phyloP scores from a whole-genome alignment of 2,329 filamentous ascomycete genomes.

The Teratosphaeria pseudoeucalypti region DNA sequence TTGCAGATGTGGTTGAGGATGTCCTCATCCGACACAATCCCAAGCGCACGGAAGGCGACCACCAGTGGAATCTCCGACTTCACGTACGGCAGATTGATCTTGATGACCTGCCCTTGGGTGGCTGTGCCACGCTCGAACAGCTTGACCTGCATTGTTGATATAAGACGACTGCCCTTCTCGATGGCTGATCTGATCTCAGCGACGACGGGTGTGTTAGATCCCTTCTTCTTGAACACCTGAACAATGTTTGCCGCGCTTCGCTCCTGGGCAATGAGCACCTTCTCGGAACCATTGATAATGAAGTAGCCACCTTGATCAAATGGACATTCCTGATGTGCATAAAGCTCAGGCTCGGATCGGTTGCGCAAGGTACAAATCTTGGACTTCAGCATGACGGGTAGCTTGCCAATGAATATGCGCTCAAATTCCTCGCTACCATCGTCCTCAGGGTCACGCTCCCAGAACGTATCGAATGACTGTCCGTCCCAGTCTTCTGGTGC shows the following conservation, averaged over 20 bases:
- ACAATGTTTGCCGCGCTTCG: constrained; percentile 97
- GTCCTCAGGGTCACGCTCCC: constrained; percentile 28
- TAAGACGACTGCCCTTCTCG: constrained; percentile 88
- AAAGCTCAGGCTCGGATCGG: constrained; percentile 75
- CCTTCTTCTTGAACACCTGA: constrained; percentile 97
- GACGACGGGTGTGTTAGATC: constrained; percentile 84
- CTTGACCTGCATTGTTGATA: constrained; percentile 87
- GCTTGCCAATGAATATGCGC: constrained; percentile 83
- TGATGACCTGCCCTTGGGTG: constrained; percentile 82
- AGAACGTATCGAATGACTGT: constrained; percentile 36
- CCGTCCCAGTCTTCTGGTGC: constrained; percentile 27
- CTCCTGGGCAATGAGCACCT: constrained; percentile 95
- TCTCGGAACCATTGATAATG: constrained; percentile 97
- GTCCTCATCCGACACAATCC: constrained; percentile 93
- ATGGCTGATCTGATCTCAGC: constrained; percentile 94
- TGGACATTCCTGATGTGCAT: constrained; percentile 88
- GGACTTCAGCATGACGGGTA: constrained; percentile 97
- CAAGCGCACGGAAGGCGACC: constrained; percentile 89
- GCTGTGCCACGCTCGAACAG: constrained; percentile 49
- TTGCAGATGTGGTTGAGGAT: constrained; percentile 97
- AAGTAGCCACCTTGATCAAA: constrained; percentile 99
- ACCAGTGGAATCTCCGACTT: constrained; percentile 88
- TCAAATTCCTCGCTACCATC: constrained; percentile 43
- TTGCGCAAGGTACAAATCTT: constrained; percentile 85
- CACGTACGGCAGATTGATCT: constrained; percentile 85